A percentile compares a stretch with the other conserved stretches of the same genome.
phyloP scores from a whole-genome alignment of 2,329 filamentous ascomycete species.

The Leptoxyphium fumago region DNA sequence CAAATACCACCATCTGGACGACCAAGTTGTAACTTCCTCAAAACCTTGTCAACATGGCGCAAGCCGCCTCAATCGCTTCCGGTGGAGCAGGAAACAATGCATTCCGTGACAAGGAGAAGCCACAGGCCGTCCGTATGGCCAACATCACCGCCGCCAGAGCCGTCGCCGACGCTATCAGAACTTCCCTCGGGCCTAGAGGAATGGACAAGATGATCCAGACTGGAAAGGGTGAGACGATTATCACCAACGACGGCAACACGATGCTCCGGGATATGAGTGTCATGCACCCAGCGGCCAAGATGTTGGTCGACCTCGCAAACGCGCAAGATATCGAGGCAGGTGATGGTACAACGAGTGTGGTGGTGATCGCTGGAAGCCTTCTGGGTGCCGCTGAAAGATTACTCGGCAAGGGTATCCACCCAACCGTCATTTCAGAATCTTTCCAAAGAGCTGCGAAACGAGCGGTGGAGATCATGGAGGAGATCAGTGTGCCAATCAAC shows the following conservation, averaged over 20 bases:
- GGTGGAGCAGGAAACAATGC: slow-evolving; percentile 43
- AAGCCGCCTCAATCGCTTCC: slow-evolving; percentile 23
- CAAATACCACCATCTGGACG: not conserved
- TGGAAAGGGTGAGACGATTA: slow-evolving; percentile 91
- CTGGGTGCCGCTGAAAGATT: slow-evolving; percentile 86
- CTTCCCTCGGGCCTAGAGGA: slow-evolving; percentile 86
- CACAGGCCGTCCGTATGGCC: slow-evolving; percentile 83
- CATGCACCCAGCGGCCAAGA: slow-evolving; percentile 98
- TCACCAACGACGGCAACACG: slow-evolving; percentile 98
- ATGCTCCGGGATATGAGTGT: slow-evolving; percentile 99
- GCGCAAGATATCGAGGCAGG: slow-evolving; percentile 97
- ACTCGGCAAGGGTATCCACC: slow-evolving; percentile 84
- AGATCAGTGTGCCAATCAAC: slow-evolving; percentile 89
- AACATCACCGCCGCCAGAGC: slow-evolving; percentile 97
- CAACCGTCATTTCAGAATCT: slow-evolving; percentile 90
- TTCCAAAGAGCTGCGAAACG: slow-evolving; percentile 90
- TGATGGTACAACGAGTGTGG: slow-evolving; percentile 94
- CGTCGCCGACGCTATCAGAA: slow-evolving; percentile 94
- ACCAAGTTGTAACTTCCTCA: not conserved
- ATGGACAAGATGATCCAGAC: slow-evolving; percentile 99
- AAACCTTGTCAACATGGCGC: slow-evolving; percentile 17
- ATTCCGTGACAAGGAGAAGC: slow-evolving; percentile 92
- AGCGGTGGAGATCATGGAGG: slow-evolving; percentile 77
- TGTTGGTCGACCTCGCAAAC: slow-evolving; percentile 93
- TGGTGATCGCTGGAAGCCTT: slow-evolving; percentile 91